Conservation (phyloP, 2,329 filamentous ascomycete genomes). For the Mariannaea elegans region DNA sequence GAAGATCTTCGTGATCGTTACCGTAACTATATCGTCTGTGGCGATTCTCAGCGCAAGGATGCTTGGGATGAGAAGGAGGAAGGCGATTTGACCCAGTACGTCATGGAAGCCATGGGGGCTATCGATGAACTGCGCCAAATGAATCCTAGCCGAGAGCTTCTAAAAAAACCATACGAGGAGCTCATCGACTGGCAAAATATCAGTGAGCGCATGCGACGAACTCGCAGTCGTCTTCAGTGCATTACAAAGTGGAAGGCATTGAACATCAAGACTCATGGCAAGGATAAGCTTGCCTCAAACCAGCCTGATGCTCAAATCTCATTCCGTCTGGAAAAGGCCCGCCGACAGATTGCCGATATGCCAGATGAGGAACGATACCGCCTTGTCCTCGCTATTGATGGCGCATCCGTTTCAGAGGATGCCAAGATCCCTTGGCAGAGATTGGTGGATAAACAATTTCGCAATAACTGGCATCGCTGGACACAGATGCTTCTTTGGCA, state of each 20-base stretch:
- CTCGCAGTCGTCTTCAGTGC: constrained; percentile 73
- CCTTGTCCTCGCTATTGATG: constrained; percentile 54
- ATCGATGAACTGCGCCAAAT: constrained; percentile 53
- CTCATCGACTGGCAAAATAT: constrained; percentile 73
- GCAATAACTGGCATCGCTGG: constrained; percentile 48
- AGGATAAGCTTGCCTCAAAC: constrained; percentile 45
- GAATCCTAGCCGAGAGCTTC: constrained; percentile 42
- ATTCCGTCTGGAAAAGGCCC: constrained; percentile 56
- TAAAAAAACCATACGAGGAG: constrained; percentile 56
- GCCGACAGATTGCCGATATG: constrained; percentile 53
- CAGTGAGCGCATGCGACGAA: constrained; percentile 67
- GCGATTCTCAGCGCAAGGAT: constrained; percentile 59
- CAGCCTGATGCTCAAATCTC: constrained; percentile 46
- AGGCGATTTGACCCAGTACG: constrained; percentile 57
- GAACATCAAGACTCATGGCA: constrained; percentile 46
- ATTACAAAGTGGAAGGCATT: constrained; percentile 70
- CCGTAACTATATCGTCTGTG: constrained; percentile 71
- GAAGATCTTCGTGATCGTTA: constrained; percentile 76
- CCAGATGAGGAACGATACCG: constrained; percentile 54
- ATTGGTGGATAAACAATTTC: constrained; percentile 52
- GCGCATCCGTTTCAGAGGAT: constrained; percentile 52
- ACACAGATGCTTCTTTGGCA: constrained; percentile 52
- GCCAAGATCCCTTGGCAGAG: constrained; percentile 59
- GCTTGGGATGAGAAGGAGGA: constrained; percentile 72
- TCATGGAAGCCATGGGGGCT: constrained; percentile 60